Evolutionary conservation across 192 early-diverging fungal species (phyloP).

Genomic region (Gigaspora rosea): DNA sequence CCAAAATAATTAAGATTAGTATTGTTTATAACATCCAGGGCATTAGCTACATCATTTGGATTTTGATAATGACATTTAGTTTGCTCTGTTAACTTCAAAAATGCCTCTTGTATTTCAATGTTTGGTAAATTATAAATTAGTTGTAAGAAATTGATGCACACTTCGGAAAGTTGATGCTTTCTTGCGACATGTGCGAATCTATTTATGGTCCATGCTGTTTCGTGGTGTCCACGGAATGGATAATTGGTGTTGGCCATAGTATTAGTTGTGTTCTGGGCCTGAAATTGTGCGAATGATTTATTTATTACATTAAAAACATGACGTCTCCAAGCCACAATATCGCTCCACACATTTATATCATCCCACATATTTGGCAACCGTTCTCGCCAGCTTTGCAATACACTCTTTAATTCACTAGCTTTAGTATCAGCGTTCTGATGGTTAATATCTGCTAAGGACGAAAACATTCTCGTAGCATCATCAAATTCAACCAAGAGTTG

Average conservation of each 20-base stretch:
- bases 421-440: slow-evolving; percentile 58
- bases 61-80: slow-evolving; percentile 97
- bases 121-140: slow-evolving; percentile 99
- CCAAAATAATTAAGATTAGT: slow-evolving; percentile 98
- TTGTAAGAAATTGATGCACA: slow-evolving; percentile 88
- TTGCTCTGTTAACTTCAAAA: slow-evolving; percentile 94
- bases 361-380: slow-evolving; percentile 96
- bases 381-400: slow-evolving; percentile 94
- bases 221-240: slow-evolving; percentile 97
- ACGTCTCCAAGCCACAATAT: slow-evolving; percentile 96
- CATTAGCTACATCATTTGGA: slow-evolving; percentile 83
- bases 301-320: slow-evolving; percentile 97
- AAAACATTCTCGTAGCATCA: slow-evolving; percentile 92
- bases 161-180: slow-evolving; percentile 92
- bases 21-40: slow-evolving; percentile 98
- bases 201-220: slow-evolving; percentile 99
- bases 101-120: slow-evolving; percentile 99
- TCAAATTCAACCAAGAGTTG: slow-evolving; percentile 96
- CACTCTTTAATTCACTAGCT: slow-evolving; percentile 86
- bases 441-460: slow-evolving; percentile 75
- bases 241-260: slow-evolving; percentile 68
- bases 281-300: slow-evolving; percentile 87
- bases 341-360: slow-evolving; percentile 98
- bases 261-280: slow-evolving; percentile 49
- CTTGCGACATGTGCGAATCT: slow-evolving; percentile 96